These are phyloP conservation scores for Penicillium tannophilum DNA, from an alignment of 495 filamentous ascomycete species.

Conservation along the genomic window DNA sequence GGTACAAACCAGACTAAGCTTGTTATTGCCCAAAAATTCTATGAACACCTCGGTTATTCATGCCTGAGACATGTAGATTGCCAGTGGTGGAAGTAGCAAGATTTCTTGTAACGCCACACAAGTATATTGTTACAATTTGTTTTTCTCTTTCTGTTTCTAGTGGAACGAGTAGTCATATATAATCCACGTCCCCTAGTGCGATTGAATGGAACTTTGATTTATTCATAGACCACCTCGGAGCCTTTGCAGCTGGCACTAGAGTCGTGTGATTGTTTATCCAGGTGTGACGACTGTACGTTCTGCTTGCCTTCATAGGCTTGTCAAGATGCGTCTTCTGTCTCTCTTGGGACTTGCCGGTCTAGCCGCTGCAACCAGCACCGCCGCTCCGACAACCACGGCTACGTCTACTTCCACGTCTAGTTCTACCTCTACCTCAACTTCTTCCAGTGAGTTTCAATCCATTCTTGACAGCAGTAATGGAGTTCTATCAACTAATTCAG, in stretches of 20 bases:
- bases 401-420: background rate
- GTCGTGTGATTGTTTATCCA: background rate
- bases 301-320: slow-evolving; percentile 4
- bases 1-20: background rate
- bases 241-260: background rate
- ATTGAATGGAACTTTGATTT: background rate
- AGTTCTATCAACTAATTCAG: background rate
- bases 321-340: slow-evolving; percentile 8
- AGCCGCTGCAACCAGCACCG: background rate
- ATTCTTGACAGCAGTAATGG: background rate
- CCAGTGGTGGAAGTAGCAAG: background rate
- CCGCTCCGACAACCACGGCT: background rate
- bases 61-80: background rate
- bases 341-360: slow-evolving; percentile 2
- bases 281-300: background rate
- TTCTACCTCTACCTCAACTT: slow-evolving; percentile 2
- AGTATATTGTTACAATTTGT: background rate
- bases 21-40: background rate
- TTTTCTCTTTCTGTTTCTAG: background rate
- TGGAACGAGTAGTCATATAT: background rate
- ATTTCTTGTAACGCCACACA: background rate
- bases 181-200: background rate
- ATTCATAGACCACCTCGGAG: background rate
- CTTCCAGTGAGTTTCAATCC: slow-evolving; percentile 1
- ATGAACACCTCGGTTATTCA: background rate